These are phyloP conservation scores for Neonectria sp. DNA, from an alignment of 2,329 filamentous ascomycete species.

Conservation along the genomic window DNA sequence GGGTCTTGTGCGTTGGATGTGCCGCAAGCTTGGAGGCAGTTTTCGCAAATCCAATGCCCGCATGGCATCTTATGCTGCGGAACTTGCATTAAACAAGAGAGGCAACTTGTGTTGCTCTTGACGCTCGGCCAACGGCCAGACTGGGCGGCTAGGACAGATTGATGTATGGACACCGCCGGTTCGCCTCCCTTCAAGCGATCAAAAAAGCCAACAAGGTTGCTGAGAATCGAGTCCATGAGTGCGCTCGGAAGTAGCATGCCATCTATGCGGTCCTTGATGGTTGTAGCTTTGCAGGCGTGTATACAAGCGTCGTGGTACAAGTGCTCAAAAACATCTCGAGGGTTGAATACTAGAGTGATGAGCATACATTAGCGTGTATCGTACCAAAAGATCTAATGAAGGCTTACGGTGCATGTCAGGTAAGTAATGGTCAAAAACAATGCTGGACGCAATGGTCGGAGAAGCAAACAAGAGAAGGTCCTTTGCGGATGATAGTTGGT, in stretches of 20 bases:
- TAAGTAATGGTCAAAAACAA: too few species aligned
- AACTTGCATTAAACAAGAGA: too few species aligned
- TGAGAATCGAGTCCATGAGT: background rate
- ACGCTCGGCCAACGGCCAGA: too few species aligned
- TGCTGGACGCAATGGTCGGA: too few species aligned
- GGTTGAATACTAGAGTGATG: background rate
- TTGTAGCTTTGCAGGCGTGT: background rate
- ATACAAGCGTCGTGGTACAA: background rate
- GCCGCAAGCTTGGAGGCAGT: too few species aligned
- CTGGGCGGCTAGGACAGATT: too few species aligned
- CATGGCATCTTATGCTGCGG: too few species aligned
- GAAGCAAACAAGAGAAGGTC: too few species aligned
- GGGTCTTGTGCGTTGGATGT: background rate
- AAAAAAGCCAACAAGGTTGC: background rate
- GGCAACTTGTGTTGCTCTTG: too few species aligned
- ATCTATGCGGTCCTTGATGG: background rate
- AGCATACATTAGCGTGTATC: background rate
- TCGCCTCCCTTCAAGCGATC: background rate
- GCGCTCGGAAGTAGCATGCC: background rate
- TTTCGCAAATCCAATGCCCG: too few species aligned
- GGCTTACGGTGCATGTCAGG: too few species aligned
- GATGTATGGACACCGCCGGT: background rate
- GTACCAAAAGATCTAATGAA: background rate
- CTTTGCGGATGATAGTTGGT: too few species aligned
- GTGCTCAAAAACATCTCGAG: background rate